phyloP scores from a whole-genome alignment of 2,329 filamentous ascomycete species.

The Neobulgaria alba region DNA sequence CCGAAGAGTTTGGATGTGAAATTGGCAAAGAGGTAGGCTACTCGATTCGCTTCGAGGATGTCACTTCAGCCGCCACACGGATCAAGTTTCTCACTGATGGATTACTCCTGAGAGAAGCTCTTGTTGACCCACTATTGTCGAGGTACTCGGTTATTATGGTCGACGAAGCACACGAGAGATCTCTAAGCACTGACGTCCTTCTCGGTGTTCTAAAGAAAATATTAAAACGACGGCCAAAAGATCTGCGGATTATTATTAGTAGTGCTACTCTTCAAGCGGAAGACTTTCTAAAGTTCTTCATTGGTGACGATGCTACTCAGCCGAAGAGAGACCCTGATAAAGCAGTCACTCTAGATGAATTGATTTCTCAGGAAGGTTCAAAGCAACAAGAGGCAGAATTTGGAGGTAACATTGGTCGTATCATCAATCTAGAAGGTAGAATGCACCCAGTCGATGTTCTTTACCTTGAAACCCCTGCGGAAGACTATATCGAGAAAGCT shows the following conservation, averaged over 20 bases:
- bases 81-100: conserved; percentile 97
- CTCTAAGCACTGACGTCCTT: conserved; percentile 83
- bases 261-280: conserved; percentile 91
- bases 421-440: conserved; percentile 79
- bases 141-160: conserved; percentile 96
- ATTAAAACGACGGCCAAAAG: conserved; percentile 58
- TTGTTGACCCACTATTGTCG: conserved; percentile 84
- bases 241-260: conserved; percentile 81
- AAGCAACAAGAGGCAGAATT: conserved; percentile 15
- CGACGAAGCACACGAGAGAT: conserved; percentile 92
- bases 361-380: conserved; percentile 20
- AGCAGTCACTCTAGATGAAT: conserved; percentile 29
- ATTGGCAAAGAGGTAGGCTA: conserved; percentile 89
- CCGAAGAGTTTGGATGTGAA: conserved; percentile 79
- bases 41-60: conserved; percentile 86
- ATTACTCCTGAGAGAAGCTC: conserved; percentile 78
- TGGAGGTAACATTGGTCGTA: conserved; percentile 43
- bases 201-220: conserved; percentile 91
- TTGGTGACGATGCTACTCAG: conserved; percentile 29
- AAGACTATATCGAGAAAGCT: conserved; percentile 80
- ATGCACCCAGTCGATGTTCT: conserved; percentile 84
- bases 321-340: conserved; percentile 17
- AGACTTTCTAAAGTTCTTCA: conserved; percentile 74
- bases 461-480: conserved; percentile 67
- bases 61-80: conserved; percentile 72